These are phyloP conservation scores for Naganishia liquefaciens DNA, from an alignment of 1,284 basidiomycete genomes.

Conservation along the genomic window DNA sequence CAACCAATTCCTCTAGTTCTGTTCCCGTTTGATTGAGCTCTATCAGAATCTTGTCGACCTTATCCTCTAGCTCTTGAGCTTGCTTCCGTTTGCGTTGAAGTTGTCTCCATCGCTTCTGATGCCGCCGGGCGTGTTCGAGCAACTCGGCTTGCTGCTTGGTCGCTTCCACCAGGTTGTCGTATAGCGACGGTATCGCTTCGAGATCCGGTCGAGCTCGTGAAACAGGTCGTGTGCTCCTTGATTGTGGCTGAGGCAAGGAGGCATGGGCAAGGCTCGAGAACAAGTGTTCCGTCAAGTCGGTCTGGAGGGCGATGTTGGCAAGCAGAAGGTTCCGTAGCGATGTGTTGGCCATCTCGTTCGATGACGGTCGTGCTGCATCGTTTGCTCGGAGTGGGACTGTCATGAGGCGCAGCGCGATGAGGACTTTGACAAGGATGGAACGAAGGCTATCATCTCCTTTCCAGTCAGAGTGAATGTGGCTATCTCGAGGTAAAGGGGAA, in stretches of 20 bases:
- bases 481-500: too few relatives aligned
- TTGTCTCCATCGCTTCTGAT: slow-evolving; percentile 25
- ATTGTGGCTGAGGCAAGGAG: not conserved
- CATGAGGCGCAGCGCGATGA: not conserved
- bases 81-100: slow-evolving; percentile 25
- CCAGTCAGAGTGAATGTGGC: too few relatives aligned
- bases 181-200: slow-evolving; percentile 24
- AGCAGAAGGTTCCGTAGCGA: slow-evolving; percentile 30
- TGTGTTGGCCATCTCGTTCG: not conserved
- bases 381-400: not conserved
- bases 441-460: too few relatives aligned
- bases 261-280: slow-evolving; percentile 28
- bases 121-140: slow-evolving; percentile 28
- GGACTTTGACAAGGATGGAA: too few relatives aligned
- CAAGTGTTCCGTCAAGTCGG: slow-evolving; percentile 25
- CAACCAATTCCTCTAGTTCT: slow-evolving; percentile 39
- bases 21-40: slow-evolving; percentile 29
- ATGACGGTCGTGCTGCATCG: not conserved
- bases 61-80: slow-evolving; percentile 22
- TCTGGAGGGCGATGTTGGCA: slow-evolving; percentile 31
- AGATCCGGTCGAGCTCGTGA: not conserved
- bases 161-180: slow-evolving; percentile 18
- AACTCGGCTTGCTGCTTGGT: slow-evolving; percentile 31
- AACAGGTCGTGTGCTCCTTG: not conserved
- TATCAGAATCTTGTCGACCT: slow-evolving; percentile 12